Evolutionary conservation across 805 yeast species (phyloP).

Genomic region (Ogataea henricii): DNA sequence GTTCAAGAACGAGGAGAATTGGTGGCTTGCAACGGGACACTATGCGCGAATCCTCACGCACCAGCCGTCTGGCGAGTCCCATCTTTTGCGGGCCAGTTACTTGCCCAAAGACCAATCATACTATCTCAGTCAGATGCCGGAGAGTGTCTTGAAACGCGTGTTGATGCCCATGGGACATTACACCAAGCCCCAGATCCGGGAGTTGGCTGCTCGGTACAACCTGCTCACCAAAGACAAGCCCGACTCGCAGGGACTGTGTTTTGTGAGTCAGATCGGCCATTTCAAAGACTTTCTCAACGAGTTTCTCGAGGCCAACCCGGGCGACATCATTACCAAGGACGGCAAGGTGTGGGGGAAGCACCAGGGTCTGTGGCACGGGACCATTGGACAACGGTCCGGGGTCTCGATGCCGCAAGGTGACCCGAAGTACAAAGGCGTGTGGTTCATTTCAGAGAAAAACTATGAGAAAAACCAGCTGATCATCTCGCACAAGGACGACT

Average conservation of each 20-base stretch:
- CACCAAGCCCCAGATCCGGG: slow-evolving; percentile 72
- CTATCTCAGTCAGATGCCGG: slow-evolving; percentile 72
- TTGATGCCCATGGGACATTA: slow-evolving; percentile 82
- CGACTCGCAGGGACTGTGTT: slow-evolving; percentile 94
- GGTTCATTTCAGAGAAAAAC: slow-evolving; percentile 83
- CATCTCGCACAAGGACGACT: slow-evolving; percentile 71
- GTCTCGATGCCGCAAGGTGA: slow-evolving; percentile 88
- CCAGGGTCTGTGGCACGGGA: slow-evolving; percentile 90
- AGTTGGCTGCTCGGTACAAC: slow-evolving; percentile 55
- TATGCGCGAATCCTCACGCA: slow-evolving; percentile 57
- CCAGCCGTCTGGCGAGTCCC: slow-evolving; percentile 35
- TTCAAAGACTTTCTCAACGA: slow-evolving; percentile 75
- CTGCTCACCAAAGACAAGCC: slow-evolving; percentile 75
- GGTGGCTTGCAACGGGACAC: slow-evolving; percentile 94
- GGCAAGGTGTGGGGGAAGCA: slow-evolving; percentile 82
- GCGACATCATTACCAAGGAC: slow-evolving; percentile 74
- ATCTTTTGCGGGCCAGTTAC: slow-evolving; percentile 60
- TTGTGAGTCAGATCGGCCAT: slow-evolving; percentile 66
- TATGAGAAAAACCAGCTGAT: slow-evolving; percentile 67
- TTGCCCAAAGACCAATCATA: slow-evolving; percentile 84
- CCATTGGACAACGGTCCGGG: slow-evolving; percentile 85
- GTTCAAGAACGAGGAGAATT: slow-evolving; percentile 33
- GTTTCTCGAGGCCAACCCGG: slow-evolving; percentile 72
- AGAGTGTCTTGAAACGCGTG: slow-evolving; percentile 44
- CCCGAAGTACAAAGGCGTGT: slow-evolving; percentile 69